phyloP scores from a whole-genome alignment of 2,329 filamentous ascomycete species.

The Chaetomium sp. region DNA sequence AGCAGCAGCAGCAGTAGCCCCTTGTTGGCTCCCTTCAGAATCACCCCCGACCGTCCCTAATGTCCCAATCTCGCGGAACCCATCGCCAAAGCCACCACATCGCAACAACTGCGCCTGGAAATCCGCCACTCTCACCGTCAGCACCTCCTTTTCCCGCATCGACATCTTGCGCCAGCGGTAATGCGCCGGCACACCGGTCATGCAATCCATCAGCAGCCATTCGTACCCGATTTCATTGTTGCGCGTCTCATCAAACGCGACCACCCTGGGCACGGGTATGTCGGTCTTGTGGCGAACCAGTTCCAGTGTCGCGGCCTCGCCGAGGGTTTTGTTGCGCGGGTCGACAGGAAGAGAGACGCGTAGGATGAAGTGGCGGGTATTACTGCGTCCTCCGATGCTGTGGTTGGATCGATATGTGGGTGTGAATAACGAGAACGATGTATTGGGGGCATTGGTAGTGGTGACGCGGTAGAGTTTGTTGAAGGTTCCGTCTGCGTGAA shows the following conservation, averaged over 20 bases:
- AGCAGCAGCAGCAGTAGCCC: no score
- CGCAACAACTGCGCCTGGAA: slow-evolving; percentile 27
- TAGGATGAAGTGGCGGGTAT: slow-evolving; percentile 17
- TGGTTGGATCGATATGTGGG: no score
- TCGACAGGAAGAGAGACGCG: slow-evolving; percentile 27
- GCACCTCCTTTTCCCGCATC: slow-evolving; percentile 27
- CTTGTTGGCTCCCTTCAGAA: not conserved
- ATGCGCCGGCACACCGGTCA: slow-evolving; percentile 24
- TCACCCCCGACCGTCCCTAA: slow-evolving; percentile 14
- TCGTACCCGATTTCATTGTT: slow-evolving; percentile 33
- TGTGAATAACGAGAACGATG: no score
- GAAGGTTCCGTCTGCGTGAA: slow-evolving; percentile 25
- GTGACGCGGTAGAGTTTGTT: slow-evolving; percentile 29
- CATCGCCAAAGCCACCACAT: slow-evolving; percentile 16
- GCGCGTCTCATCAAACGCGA: slow-evolving; percentile 28
- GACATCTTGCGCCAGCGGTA: slow-evolving; percentile 29
- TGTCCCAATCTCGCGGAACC: slow-evolving; percentile 25
- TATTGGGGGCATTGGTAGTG: not conserved
- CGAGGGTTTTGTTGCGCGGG: slow-evolving; percentile 23
- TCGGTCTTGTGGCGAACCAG: slow-evolving; percentile 27
- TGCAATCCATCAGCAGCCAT: slow-evolving; percentile 33
- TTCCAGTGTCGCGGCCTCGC: slow-evolving; percentile 33
- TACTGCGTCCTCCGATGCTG: no score
- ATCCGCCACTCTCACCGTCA: slow-evolving; percentile 28
- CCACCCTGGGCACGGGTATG: slow-evolving; percentile 30